Evolutionary conservation across 768 basidiomycete genomes (phyloP).

Genomic region (Pleurotus cornucopiae): DNA sequence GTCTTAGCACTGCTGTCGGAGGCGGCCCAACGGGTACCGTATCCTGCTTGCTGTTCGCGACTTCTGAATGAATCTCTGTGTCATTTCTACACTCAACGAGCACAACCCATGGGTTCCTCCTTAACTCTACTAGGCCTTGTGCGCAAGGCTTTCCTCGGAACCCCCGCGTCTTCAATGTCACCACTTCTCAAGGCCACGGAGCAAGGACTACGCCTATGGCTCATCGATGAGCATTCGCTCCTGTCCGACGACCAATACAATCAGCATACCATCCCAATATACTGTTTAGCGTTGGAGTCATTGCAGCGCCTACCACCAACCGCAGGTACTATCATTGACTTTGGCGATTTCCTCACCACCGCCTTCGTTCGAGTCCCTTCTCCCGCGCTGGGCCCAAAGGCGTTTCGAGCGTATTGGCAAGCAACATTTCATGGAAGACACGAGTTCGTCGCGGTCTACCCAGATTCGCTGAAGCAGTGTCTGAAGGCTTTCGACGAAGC

Average conservation of each 20-base stretch:
- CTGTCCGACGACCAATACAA: conserved; percentile 43
- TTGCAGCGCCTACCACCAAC: conserved; percentile 37
- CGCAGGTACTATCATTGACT: conserved; percentile 30
- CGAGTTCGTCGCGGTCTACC: conserved; percentile 33
- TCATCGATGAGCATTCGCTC: conserved; percentile 38
- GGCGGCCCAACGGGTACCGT: conserved; percentile 11
- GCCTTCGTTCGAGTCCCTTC: conserved; percentile 44
- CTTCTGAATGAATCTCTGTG: conserved; percentile 26
- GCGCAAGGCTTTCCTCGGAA: conserved; percentile 26
- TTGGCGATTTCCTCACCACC: conserved; percentile 45
- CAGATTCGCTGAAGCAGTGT: conserved; percentile 37
- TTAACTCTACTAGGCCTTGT: conserved; percentile 33
- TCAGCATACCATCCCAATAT: conserved; percentile 34
- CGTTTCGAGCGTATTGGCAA: conserved; percentile 59
- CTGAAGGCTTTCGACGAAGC: conserved; percentile 43
- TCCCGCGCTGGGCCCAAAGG: conserved; percentile 45
- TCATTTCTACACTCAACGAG: conserved; percentile 27
- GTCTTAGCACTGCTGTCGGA: conserved; percentile 18
- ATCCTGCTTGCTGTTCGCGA: conserved; percentile 23
- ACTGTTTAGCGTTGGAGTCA: conserved; percentile 36
- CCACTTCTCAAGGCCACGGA: conserved; percentile 31
- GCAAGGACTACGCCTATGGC: conserved; percentile 44
- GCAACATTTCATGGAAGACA: conserved; percentile 42
- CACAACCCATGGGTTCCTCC: conserved; percentile 22
- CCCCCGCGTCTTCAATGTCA: conserved; percentile 23